phyloP scores from a whole-genome alignment of 108 stramenopile species.

The Nannochloropsis oceanica region DNA sequence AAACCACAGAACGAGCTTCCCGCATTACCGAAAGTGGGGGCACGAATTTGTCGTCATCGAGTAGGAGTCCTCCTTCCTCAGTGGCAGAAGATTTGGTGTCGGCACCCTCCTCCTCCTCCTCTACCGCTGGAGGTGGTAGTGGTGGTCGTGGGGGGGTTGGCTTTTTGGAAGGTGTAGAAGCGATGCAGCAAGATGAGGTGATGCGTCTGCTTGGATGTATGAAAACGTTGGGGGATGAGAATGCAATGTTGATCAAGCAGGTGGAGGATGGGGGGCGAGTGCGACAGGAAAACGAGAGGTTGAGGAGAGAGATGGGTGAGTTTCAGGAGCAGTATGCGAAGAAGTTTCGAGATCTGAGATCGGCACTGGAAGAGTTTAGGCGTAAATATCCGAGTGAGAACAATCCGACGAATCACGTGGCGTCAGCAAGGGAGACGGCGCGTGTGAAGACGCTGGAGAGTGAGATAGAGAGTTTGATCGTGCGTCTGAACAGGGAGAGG shows the following conservation, averaged over 20 bases:
- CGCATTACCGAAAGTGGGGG: not conserved
- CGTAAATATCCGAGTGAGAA: not conserved
- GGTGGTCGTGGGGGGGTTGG: not conserved
- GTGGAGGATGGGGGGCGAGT: conserved; percentile 11
- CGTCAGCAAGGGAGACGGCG: not conserved
- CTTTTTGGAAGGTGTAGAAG: not conserved
- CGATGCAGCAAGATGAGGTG: conserved; percentile 12
- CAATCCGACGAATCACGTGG: not conserved
- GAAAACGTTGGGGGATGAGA: conserved; percentile 19
- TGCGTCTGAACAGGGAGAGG: conserved; percentile 3
- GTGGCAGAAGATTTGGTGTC: not conserved
- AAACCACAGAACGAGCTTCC: not conserved
- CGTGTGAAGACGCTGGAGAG: conserved; percentile 12
- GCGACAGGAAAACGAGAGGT: conserved; percentile 10
- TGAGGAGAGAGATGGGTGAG: conserved; percentile 3
- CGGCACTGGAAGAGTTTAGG: not conserved
- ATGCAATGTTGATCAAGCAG: conserved; percentile 11
- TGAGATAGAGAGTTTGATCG: conserved; percentile 2
- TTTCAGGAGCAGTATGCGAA: conserved; percentile 17
- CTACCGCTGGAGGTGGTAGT: not conserved
- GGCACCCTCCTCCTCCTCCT: not conserved
- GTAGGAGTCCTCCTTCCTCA: not conserved
- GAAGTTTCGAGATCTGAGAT: not conserved
- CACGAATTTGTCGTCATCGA: not conserved
- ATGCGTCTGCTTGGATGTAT: conserved; percentile 20